Evolutionary conservation across 1,284 basidiomycete genomes (phyloP).

Genomic region (Austropuccinia psidii): DNA sequence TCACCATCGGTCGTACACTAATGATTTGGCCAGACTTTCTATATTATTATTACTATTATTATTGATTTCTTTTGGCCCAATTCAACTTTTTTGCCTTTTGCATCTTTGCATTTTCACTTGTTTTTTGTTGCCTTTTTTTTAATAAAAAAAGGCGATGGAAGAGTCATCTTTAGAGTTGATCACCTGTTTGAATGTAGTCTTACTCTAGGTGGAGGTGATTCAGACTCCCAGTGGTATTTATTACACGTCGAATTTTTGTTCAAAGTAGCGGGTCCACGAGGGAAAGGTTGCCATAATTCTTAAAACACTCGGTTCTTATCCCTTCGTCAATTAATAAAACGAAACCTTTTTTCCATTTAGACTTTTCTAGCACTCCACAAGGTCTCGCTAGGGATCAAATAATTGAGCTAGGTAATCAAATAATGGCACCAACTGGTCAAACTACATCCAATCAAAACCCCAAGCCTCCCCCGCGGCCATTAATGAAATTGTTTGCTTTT

Average conservation of each 20-base stretch:
- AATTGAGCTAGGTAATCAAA: conserved; percentile 16
- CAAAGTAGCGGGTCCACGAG: conserved; percentile 55
- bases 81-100: neutral
- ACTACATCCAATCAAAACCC: conserved; percentile 9
- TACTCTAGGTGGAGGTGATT: conserved; percentile 15
- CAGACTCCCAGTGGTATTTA: conserved; percentile 70
- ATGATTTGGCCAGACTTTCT: too few species aligned
- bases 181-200: conserved; percentile 28
- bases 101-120: too few species aligned
- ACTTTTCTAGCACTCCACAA: conserved; percentile 11
- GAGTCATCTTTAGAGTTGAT: conserved; percentile 25
- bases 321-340: neutral
- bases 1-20: neutral
- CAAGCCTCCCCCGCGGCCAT: conserved; percentile 24
- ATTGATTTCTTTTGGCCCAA: too few species aligned
- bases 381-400: conserved; percentile 19
- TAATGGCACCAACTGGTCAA: conserved; percentile 12
- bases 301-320: neutral
- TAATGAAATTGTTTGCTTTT: conserved; percentile 36
- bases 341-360: neutral
- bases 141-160: conserved; percentile 14
- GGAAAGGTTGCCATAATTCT: conserved; percentile 2
- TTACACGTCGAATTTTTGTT: conserved; percentile 68
- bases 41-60: too few species aligned
- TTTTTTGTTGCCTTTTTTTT: neutral